phyloP scores from a whole-genome alignment of 2,329 filamentous ascomycete species.

The Dendryphion nanum region DNA sequence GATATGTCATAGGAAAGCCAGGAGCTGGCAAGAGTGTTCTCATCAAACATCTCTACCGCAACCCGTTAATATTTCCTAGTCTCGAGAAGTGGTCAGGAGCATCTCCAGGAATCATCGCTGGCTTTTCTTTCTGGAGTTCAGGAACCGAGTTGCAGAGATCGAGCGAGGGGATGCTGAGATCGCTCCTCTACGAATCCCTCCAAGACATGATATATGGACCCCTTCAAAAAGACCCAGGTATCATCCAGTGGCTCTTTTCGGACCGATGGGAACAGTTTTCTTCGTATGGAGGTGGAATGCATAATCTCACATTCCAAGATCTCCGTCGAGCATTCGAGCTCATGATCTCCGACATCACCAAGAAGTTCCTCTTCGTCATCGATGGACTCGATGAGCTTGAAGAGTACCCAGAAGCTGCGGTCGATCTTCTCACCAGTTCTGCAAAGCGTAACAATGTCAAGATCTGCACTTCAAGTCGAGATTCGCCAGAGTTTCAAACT shows the following conservation, averaged over 20 bases:
- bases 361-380: slow-evolving; percentile 33
- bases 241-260: slow-evolving; percentile 23
- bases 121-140: slow-evolving; percentile 48
- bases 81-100: slow-evolving; percentile 30
- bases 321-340: slow-evolving; percentile 23
- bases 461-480: slow-evolving; percentile 28
- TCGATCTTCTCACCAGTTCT: slow-evolving; percentile 18
- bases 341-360: slow-evolving; percentile 24
- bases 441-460: slow-evolving; percentile 30
- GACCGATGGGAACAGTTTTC: slow-evolving; percentile 30
- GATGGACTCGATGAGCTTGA: slow-evolving; percentile 33
- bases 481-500: slow-evolving; percentile 16
- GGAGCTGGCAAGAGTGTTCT: slow-evolving; percentile 51
- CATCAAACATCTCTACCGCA: slow-evolving; percentile 36
- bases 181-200: slow-evolving; percentile 29
- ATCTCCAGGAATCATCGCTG: slow-evolving; percentile 31
- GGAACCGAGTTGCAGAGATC: slow-evolving; percentile 30
- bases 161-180: slow-evolving; percentile 19
- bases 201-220: slow-evolving; percentile 34
- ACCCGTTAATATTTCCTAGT: slow-evolving; percentile 21
- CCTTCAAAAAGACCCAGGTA: slow-evolving; percentile 20
- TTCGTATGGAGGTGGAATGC: slow-evolving; percentile 26
- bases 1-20: slow-evolving; percentile 31
- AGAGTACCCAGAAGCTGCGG: slow-evolving; percentile 16
- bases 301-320: slow-evolving; percentile 19